These are phyloP conservation scores for Apophysomyces sp. DNA, from an alignment of 371 early-diverging fungal genomes.

Conservation along the genomic window DNA sequence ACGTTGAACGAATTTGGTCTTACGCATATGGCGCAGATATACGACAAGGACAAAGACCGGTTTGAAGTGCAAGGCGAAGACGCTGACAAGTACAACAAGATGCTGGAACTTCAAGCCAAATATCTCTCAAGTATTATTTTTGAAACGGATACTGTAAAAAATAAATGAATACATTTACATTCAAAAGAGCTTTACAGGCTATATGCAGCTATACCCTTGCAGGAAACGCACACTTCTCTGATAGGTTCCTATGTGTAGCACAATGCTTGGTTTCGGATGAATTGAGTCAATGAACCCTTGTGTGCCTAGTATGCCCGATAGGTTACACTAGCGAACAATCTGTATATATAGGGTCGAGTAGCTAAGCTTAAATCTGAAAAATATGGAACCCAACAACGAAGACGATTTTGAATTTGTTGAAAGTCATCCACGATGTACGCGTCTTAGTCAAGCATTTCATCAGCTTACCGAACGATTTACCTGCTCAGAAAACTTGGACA, in stretches of 20 bases:
- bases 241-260: too few relatives aligned
- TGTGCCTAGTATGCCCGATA: too few relatives aligned
- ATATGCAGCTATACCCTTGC: too few relatives aligned
- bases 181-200: too few relatives aligned
- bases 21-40: background rate
- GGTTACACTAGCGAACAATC: too few relatives aligned
- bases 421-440: background rate
- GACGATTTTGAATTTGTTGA: background rate
- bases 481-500: background rate
- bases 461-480: background rate
- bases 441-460: background rate
- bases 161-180: too few relatives aligned
- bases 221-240: too few relatives aligned
- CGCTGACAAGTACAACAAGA: background rate
- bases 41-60: background rate
- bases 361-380: background rate
- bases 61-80: background rate
- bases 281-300: too few relatives aligned
- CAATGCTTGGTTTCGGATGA: too few relatives aligned
- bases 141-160: too few relatives aligned
- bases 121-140: too few relatives aligned
- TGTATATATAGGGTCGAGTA: too few relatives aligned
- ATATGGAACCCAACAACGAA: background rate
- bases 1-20: background rate
- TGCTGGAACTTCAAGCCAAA: background rate